Conservation (phyloP, 2,329 filamentous ascomycete genomes). For the Huntiella savannae region DNA sequence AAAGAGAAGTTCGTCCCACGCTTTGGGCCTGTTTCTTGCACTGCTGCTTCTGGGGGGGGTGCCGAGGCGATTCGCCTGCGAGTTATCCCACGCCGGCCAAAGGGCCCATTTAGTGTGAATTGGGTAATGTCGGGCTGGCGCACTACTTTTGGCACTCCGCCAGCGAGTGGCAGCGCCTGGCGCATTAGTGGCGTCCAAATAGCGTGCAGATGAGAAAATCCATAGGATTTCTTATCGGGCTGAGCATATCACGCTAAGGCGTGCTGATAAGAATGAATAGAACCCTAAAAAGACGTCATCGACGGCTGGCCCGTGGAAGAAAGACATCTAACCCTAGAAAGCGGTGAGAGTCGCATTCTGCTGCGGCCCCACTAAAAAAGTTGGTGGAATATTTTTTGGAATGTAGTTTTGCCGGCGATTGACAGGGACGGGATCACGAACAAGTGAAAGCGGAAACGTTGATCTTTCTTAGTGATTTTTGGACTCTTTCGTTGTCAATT, state of each 20-base stretch:
- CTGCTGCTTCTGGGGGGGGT: neutral
- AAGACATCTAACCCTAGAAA: slow-evolving; percentile 1
- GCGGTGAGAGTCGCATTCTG: slow-evolving; percentile 9
- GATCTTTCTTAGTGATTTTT: neutral
- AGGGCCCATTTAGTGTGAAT: slow-evolving; percentile 1
- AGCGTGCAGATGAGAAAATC: no score
- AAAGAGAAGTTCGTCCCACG: neutral
- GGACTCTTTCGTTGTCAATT: neutral
- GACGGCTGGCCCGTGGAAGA: no score
- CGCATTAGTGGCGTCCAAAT: no score
- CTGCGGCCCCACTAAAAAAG: slow-evolving; percentile 12
- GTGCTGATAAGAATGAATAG: no score
- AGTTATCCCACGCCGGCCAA: slow-evolving; percentile 2
- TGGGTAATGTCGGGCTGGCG: neutral
- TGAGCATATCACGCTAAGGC: no score
- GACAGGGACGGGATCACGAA: neutral
- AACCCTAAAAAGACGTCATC: no score
- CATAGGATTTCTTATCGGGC: no score
- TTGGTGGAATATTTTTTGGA: slow-evolving; percentile 3
- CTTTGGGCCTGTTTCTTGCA: no score
- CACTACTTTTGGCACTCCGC: neutral
- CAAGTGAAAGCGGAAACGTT: neutral
- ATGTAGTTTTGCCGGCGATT: slow-evolving; percentile 6
- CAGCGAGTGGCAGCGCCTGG: neutral
- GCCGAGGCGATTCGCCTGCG: slow-evolving; percentile 11